These are phyloP conservation scores for Erythrophleum ivorense DNA, from an alignment of 331 rosid species.

Conservation along the genomic window DNA sequence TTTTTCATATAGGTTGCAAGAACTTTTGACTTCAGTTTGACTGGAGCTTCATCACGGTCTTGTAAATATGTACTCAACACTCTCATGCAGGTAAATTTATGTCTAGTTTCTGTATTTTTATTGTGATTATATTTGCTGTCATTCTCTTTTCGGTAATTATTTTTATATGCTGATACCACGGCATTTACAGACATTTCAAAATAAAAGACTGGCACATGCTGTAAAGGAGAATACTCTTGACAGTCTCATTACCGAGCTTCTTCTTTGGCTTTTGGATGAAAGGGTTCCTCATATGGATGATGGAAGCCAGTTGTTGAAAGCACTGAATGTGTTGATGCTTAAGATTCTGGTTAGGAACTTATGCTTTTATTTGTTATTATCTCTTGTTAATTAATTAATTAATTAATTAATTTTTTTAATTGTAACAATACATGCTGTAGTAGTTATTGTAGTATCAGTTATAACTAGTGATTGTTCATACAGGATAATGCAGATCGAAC, in stretches of 20 bases:
- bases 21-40: slow-evolving; percentile 97
- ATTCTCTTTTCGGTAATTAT: neutral
- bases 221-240: slow-evolving; percentile 92
- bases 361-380: neutral
- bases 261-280: slow-evolving; percentile 99
- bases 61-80: slow-evolving; percentile 99
- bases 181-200: slow-evolving; percentile 84
- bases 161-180: slow-evolving; percentile 29
- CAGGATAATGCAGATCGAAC: slow-evolving; percentile 99
- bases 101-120: neutral
- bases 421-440: neutral
- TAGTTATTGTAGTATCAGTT: slow-evolving; percentile 8
- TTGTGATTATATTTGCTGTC: slow-evolving; percentile 23
- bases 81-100: slow-evolving; percentile 82
- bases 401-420: neutral
- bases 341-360: slow-evolving; percentile 78
- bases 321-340: slow-evolving; percentile 95
- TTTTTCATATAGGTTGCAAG: slow-evolving; percentile 72
- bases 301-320: slow-evolving; percentile 97
- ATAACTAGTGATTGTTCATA: slow-evolving; percentile 38
- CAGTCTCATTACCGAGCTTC: slow-evolving; percentile 93
- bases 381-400: neutral
- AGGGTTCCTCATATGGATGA: slow-evolving; percentile 99
- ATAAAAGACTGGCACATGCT: slow-evolving; percentile 90
- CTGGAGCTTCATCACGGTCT: slow-evolving; percentile 92